A percentile compares a stretch with the other conserved stretches of the same genome.
Conservation (phyloP, 441 rosid genomes). For the Populus hybrid region DNA sequence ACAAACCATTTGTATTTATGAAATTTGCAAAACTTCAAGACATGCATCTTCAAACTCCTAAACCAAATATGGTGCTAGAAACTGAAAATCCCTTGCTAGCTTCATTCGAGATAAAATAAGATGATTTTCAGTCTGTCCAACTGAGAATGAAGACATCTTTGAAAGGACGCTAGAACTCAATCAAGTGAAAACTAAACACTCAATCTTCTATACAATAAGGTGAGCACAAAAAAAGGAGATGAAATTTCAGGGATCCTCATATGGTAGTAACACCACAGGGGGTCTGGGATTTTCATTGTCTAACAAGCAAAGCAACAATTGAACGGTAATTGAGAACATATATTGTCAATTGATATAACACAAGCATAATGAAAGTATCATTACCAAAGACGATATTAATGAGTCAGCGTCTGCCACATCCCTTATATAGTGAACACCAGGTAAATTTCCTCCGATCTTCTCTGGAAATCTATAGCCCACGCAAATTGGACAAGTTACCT, state of each 20-base stretch:
- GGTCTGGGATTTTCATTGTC: neutral
- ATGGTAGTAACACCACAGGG: neutral
- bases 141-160: neutral
- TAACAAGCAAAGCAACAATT: neutral
- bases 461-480: constrained; percentile 65
- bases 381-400: constrained; percentile 73
- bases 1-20: neutral
- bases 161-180: constrained; percentile 5
- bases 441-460: constrained; percentile 80
- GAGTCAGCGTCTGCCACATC: constrained; percentile 92
- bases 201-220: neutral
- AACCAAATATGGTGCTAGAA: neutral
- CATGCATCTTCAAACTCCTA: neutral
- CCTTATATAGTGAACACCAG: constrained; percentile 87
- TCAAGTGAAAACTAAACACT: neutral
- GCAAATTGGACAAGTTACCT: constrained; percentile 8
- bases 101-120: neutral
- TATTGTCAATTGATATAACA: neutral
- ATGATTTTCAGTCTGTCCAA: neutral
- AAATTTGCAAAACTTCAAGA: neutral
- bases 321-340: neutral
- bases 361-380: constrained; percentile 11
- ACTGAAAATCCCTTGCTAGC: neutral
- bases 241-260: neutral
- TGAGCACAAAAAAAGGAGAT: no score